Conservation (phyloP, 2,329 filamentous ascomycete genomes). For the Diaporthe sp. region DNA sequence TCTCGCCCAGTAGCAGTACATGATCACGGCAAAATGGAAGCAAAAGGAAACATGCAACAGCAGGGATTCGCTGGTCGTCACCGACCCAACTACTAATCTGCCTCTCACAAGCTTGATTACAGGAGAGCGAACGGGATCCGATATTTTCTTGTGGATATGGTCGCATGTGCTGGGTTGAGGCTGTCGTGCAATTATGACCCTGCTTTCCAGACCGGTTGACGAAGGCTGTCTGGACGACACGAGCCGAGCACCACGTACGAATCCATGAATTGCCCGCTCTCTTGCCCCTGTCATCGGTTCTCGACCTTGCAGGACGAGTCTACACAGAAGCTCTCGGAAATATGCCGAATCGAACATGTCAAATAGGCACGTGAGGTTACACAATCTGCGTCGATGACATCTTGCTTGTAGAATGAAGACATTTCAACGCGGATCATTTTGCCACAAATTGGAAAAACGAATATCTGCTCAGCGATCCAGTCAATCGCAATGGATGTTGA, state of each 20-base stretch:
- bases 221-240: background rate
- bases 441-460: background rate
- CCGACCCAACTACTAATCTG: conserved; percentile 33
- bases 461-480: background rate
- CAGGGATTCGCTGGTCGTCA: conserved; percentile 26
- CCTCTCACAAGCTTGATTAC: conserved; percentile 32
- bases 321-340: background rate
- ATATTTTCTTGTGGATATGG: conserved; percentile 30
- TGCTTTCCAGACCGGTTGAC: background rate
- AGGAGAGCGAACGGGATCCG: conserved; percentile 28
- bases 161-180: conserved; percentile 3
- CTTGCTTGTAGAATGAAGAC: background rate
- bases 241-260: background rate
- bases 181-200: background rate
- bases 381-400: background rate
- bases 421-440: background rate
- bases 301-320: background rate
- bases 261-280: background rate
- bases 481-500: background rate
- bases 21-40: background rate
- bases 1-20: too few species aligned
- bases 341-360: background rate
- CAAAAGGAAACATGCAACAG: conserved; percentile 27
- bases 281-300: background rate
- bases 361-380: background rate